A percentile compares a stretch with the other conserved stretches of the same genome.
These are phyloP conservation scores for Candida nonsorbophila DNA, from an alignment of 805 yeast species.

Conservation along the genomic window DNA sequence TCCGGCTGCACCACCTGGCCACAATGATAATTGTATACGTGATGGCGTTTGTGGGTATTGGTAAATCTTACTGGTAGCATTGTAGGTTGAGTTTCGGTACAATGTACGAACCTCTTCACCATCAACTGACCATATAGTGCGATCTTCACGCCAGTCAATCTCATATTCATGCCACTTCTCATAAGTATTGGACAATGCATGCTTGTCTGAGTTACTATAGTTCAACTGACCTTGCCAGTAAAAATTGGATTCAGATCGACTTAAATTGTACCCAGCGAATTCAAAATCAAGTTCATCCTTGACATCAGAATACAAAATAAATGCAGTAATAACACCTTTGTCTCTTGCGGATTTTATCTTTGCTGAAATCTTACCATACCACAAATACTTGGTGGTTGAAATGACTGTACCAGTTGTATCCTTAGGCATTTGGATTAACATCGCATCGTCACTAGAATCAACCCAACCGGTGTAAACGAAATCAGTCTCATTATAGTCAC, in stretches of 20 bases:
- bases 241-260: conserved; percentile 68
- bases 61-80: conserved; percentile 53
- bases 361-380: conserved; percentile 82
- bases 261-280: conserved; percentile 71
- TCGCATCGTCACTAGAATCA: conserved; percentile 44
- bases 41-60: conserved; percentile 72
- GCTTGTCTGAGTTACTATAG: conserved; percentile 52
- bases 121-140: conserved; percentile 66
- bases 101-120: conserved; percentile 65
- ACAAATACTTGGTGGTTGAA: conserved; percentile 71
- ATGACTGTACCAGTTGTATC: conserved; percentile 71
- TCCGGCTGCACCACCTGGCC: conserved; percentile 68
- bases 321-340: conserved; percentile 79
- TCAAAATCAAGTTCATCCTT: conserved; percentile 91
- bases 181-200: conserved; percentile 48
- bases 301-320: conserved; percentile 74
- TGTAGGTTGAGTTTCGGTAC: conserved; percentile 53
- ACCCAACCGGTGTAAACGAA: conserved; percentile 69
- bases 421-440: conserved; percentile 73
- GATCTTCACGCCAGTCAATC: conserved; percentile 78
- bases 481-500: conserved; percentile 60
- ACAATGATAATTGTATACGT: conserved; percentile 63
- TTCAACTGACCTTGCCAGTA: conserved; percentile 71
- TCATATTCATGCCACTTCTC: conserved; percentile 69
- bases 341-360: conserved; percentile 68